Evolutionary conservation across 2,329 filamentous ascomycete species (phyloP).

Genomic region (Colletotrichum spaethianum): DNA sequence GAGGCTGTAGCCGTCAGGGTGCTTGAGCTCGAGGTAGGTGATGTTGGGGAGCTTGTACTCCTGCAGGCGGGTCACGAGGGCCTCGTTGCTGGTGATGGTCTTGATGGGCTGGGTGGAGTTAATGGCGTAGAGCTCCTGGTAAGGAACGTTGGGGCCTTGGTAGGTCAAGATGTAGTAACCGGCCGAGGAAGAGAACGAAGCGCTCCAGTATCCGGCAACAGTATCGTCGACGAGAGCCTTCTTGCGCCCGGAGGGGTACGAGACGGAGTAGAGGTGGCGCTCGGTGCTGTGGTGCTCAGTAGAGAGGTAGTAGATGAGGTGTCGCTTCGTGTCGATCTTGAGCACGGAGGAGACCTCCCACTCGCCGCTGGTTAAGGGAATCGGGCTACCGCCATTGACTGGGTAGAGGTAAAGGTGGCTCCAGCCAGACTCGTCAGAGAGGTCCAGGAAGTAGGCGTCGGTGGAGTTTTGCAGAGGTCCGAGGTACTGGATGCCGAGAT

Average conservation of each 20-base stretch:
- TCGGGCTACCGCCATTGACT: conserved; percentile 66
- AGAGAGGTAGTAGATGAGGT: conserved; percentile 75
- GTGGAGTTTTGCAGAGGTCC: conserved; percentile 57
- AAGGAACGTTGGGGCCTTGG: conserved; percentile 76
- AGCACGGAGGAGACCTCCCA: conserved; percentile 76
- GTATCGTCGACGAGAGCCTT: conserved; percentile 74
- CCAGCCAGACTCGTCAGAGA: conserved; percentile 77
- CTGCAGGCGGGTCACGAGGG: conserved; percentile 67
- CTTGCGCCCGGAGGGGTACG: conserved; percentile 66
- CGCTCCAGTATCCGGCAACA: conserved; percentile 71
- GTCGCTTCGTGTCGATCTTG: conserved; percentile 69
- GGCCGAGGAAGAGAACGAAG: conserved; percentile 74
- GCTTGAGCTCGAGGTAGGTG: conserved; percentile 73
- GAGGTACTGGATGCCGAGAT: conserved; percentile 68
- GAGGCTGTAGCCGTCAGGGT: conserved; percentile 72
- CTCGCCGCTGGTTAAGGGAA: conserved; percentile 73
- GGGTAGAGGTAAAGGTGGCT: conserved; percentile 76
- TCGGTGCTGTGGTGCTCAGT: conserved; percentile 77
- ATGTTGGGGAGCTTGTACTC: conserved; percentile 75
- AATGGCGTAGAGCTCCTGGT: conserved; percentile 75
- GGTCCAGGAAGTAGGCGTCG: conserved; percentile 72
- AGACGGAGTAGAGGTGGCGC: conserved; percentile 77
- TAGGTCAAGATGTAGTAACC: conserved; percentile 78
- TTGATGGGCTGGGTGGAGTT: conserved; percentile 69
- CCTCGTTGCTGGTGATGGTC: conserved; percentile 73